phyloP scores from a whole-genome alignment of 805 yeast genomes.

The Candida rishiriensis region DNA sequence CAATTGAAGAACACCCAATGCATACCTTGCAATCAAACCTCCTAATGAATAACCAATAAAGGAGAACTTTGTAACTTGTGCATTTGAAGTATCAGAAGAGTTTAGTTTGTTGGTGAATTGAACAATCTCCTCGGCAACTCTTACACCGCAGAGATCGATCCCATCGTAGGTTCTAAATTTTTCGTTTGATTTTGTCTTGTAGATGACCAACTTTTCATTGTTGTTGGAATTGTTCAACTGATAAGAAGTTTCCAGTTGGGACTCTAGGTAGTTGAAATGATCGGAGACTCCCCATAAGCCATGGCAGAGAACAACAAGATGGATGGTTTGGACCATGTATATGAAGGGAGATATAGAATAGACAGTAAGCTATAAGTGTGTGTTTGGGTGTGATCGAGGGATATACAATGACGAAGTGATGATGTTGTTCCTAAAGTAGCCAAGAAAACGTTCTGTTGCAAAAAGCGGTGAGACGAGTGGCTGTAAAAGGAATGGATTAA shows the following conservation, averaged over 20 bases:
- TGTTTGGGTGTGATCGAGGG: too few relatives aligned
- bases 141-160: conserved; percentile 74
- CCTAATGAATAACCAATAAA: conserved; percentile 87
- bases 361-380: too few relatives aligned
- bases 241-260: conserved; percentile 36
- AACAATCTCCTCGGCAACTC: conserved; percentile 66
- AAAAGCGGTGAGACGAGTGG: too few relatives aligned
- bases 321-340: conserved; percentile 30
- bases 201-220: conserved; percentile 34
- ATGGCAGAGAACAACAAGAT: conserved; percentile 54
- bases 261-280: conserved; percentile 60
- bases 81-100: conserved; percentile 5
- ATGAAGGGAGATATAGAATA: neutral
- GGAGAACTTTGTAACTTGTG: conserved; percentile 62
- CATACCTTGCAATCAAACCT: conserved; percentile 77
- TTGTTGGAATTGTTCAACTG: conserved; percentile 15
- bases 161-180: conserved; percentile 85
- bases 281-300: conserved; percentile 74
- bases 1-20: conserved; percentile 64
- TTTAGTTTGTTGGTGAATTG: conserved; percentile 28
- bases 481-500: too few relatives aligned
- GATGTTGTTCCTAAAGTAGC: too few relatives aligned
- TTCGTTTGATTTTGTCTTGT: conserved; percentile 54
- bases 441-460: too few relatives aligned
- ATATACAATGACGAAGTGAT: too few relatives aligned